phyloP scores from a whole-genome alignment of 306 rosid genomes.

The Trifolium subterraneum region DNA sequence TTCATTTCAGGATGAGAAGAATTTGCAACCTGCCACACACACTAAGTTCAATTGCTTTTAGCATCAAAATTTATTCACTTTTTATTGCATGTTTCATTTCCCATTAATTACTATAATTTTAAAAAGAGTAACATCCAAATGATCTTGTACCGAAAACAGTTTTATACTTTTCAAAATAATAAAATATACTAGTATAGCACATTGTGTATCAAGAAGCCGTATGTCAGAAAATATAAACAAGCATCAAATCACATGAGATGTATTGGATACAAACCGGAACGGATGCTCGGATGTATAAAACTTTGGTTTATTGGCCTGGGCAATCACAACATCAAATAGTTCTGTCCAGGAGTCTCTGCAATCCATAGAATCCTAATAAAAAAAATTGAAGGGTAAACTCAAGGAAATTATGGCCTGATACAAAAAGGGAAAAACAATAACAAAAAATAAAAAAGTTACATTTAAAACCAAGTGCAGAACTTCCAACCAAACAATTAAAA shows the following conservation, averaged over 20 bases:
- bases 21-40: slow-evolving; percentile 11
- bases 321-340: slow-evolving; percentile 94
- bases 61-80: neutral
- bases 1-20: neutral
- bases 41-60: slow-evolving; percentile 5
- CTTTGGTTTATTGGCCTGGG: slow-evolving; percentile 88
- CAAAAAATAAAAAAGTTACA: slow-evolving; percentile 27
- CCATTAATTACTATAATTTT: slow-evolving; percentile 24
- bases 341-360: slow-evolving; percentile 81
- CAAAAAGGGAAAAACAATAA: slow-evolving; percentile 21
- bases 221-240: slow-evolving; percentile 19
- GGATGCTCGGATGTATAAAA: slow-evolving; percentile 97
- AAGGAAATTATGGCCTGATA: slow-evolving; percentile 41
- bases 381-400: slow-evolving; percentile 42
- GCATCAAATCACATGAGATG: slow-evolving; percentile 10
- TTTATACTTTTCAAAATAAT: slow-evolving; percentile 13
- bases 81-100: slow-evolving; percentile 15
- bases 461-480: slow-evolving; percentile 25
- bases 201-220: slow-evolving; percentile 8
- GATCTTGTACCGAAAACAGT: slow-evolving; percentile 28
- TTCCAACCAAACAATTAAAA: slow-evolving; percentile 34
- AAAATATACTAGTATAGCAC: slow-evolving; percentile 11
- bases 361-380: slow-evolving; percentile 75
- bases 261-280: slow-evolving; percentile 75
- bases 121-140: slow-evolving; percentile 3